Conservation (phyloP, 192 early-diverging fungal genomes). For the Chytriomyces sp. region DNA sequence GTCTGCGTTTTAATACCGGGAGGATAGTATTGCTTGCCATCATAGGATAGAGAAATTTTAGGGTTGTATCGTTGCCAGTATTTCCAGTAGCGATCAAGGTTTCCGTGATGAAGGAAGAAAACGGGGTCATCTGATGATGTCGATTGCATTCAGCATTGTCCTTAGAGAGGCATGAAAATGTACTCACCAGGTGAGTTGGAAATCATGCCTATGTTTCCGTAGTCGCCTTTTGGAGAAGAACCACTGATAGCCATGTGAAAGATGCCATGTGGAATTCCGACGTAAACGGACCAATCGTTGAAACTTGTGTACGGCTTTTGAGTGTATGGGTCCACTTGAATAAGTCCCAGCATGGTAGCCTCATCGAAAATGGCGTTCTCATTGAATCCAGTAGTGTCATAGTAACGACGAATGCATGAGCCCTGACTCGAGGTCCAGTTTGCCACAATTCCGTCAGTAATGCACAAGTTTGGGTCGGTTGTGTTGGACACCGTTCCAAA, state of each 20-base stretch:
- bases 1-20: not conserved
- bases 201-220: not conserved
- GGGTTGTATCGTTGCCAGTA: slow-evolving; percentile 18
- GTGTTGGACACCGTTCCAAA: slow-evolving; percentile 1
- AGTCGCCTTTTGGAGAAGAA: not conserved
- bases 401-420: slow-evolving; percentile 23
- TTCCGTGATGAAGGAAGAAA: slow-evolving; percentile 47
- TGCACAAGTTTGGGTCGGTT: not conserved
- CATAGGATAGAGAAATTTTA: not conserved
- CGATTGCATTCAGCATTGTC: not conserved
- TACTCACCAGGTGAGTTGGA: not conserved
- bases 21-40: not conserved
- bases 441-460: not conserved
- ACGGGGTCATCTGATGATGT: slow-evolving; percentile 41
- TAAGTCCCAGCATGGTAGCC: slow-evolving; percentile 29
- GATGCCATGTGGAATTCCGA: slow-evolving; percentile 30
- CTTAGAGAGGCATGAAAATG: not conserved
- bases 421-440: not conserved
- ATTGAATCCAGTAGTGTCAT: not conserved
- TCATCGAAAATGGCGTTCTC: slow-evolving; percentile 20
- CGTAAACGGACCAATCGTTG: slow-evolving; percentile 14
- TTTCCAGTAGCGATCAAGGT: slow-evolving; percentile 35
- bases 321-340: slow-evolving; percentile 41
- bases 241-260: slow-evolving; percentile 10
- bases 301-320: slow-evolving; percentile 10